Evolutionary conservation across 2,329 filamentous ascomycete genomes (phyloP), one percentile per base, ranked within the genome.

Genomic region (Trichophyton verrucosum): DNA sequence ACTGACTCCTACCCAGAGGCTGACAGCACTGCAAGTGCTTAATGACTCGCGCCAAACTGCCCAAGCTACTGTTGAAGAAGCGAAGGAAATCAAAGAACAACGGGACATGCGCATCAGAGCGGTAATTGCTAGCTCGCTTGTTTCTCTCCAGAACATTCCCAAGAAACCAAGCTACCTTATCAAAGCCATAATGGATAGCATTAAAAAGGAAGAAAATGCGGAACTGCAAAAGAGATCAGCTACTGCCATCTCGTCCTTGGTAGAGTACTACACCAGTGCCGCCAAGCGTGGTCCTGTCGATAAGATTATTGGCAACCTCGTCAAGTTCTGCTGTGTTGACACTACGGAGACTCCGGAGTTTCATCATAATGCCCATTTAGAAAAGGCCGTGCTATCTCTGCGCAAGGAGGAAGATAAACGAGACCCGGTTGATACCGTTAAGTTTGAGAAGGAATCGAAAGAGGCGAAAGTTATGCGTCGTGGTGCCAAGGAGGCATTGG

Each of bases 281-380:
- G 87, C 89, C 44, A 88, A 92, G 64, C 83, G 86, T 61, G 90
- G 86, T 15, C 90, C 95, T 11, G 91, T 94, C 15, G 91, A 96
- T 72, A 99, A 99, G 76, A 88, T 99, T 13, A 91, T 97, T 30
- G 86, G 89, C 55, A 99, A 99, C 70, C 75, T 99, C 59, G 89
- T 95, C 76, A 97, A 96, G 70, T 99, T 96, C 74, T 96, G 91
- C 65, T 99, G 94, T 70, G 90, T 96, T 69, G 94, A 99, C 71
- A 95, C 95, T 1, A 92, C 94, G 0, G 95, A 99, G 73, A 99
- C 95, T 0, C 94, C 94, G 0, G 94, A 97, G 69, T 97, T 97
- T 71, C 84, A 86, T 3, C 86, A 88, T 30, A 94, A 97, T 68
- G 88, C 87, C 1, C 73, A 79, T 49, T 86, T 95, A 69, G 88